Conservation (phyloP, 495 filamentous ascomycete species). For the Aspergillus avenaceus region DNA sequence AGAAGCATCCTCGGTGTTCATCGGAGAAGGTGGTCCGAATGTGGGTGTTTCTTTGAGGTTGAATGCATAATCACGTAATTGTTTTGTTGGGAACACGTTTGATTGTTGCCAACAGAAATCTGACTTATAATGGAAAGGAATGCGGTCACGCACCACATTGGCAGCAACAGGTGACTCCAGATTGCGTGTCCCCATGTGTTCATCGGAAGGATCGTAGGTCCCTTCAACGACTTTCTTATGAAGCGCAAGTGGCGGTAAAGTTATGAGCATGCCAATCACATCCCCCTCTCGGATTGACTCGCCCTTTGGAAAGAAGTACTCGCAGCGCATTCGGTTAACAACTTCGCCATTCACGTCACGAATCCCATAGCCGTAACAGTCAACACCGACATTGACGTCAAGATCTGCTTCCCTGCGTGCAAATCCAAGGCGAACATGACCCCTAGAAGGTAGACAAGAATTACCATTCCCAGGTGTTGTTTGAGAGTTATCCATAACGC, state of each 20-base stretch:
- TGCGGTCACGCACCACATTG: conserved; percentile 89
- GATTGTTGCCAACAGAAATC: conserved; percentile 94
- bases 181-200: conserved; percentile 15
- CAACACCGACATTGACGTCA: conserved; percentile 90
- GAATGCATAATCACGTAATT: conserved; percentile 68
- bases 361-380: conserved; percentile 94
- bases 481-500: conserved; percentile 41
- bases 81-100: conserved; percentile 83
- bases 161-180: conserved; percentile 27
- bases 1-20: conserved; percentile 64
- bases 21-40: conserved; percentile 51
- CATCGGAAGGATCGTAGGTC: conserved; percentile 78
- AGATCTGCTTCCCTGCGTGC: conserved; percentile 85
- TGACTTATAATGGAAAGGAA: conserved; percentile 88
- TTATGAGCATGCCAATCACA: conserved; percentile 91
- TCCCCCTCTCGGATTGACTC: conserved; percentile 77
- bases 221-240: conserved; percentile 88
- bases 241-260: conserved; percentile 74
- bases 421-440: conserved; percentile 87
- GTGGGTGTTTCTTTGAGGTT: conserved; percentile 45
- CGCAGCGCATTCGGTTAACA: conserved; percentile 87
- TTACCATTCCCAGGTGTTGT: conserved; percentile 24
- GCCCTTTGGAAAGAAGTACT: conserved; percentile 74
- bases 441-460: conserved; percentile 39
- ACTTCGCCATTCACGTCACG: conserved; percentile 86